Conservation (phyloP, 2,329 filamentous ascomycete species). For the Trichoderma sp. region DNA sequence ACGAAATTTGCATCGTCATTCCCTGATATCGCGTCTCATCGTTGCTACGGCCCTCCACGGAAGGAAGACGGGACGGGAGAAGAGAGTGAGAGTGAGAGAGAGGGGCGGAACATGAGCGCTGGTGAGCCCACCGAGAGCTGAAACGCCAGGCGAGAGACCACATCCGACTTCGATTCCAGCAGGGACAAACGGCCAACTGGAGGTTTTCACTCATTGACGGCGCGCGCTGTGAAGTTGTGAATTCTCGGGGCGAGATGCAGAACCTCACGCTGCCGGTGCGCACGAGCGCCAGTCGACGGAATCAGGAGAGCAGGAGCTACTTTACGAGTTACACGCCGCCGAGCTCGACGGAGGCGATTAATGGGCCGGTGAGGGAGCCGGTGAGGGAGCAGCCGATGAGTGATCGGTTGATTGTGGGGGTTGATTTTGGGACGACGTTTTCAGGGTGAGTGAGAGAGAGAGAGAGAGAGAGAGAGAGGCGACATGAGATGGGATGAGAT, state of each 20-base stretch:
- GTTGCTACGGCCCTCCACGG: not conserved
- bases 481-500: not conserved
- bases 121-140: not conserved
- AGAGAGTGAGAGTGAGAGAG: too few relatives aligned
- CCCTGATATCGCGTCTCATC: not conserved
- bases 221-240: not conserved
- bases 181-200: too few relatives aligned
- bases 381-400: constrained; percentile 49
- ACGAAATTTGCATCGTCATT: not conserved
- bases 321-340: constrained; percentile 54
- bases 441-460: constrained; percentile 53
- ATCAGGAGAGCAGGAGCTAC: constrained; percentile 55
- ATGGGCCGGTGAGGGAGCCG: constrained; percentile 57
- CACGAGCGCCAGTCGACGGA: constrained; percentile 44
- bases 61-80: not conserved
- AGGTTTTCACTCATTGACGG: not conserved
- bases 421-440: constrained; percentile 84
- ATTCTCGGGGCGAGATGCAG: not conserved
- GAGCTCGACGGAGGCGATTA: constrained; percentile 60
- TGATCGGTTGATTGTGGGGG: constrained; percentile 70
- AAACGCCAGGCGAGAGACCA: not conserved
- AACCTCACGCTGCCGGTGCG: constrained; percentile 52
- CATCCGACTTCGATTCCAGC: not conserved
- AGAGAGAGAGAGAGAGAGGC: not conserved
- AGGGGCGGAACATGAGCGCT: not conserved